Evolutionary conservation across 2,329 filamentous ascomycete genomes (phyloP).

Genomic region (Fusarium nygamai): DNA sequence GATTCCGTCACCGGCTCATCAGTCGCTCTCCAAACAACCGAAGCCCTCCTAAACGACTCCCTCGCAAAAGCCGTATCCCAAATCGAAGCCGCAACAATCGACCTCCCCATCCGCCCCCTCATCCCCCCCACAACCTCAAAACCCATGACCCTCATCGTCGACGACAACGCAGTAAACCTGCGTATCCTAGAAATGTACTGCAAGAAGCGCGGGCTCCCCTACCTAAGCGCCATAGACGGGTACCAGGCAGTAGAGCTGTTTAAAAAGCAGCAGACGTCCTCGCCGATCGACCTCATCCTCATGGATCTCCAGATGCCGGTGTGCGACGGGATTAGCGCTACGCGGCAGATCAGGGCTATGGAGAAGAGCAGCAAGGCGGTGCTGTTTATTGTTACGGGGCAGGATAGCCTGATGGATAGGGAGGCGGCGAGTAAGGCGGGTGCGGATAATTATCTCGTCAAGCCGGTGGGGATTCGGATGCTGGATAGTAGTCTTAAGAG

Average conservation of each 20-base stretch:
- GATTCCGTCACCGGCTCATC: not conserved
- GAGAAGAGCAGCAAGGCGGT: constrained; percentile 27
- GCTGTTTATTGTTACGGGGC: constrained; percentile 43
- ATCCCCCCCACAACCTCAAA: not conserved
- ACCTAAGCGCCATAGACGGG: constrained; percentile 55
- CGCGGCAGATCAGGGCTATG: constrained; percentile 37
- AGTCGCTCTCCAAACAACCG: not conserved
- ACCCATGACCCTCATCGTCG: constrained; percentile 52
- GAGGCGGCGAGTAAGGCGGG: constrained; percentile 29
- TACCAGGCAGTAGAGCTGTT: constrained; percentile 53
- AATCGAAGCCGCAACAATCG: not conserved
- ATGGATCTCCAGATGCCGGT: constrained; percentile 47
- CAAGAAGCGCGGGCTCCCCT: constrained; percentile 54
- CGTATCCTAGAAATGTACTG: constrained; percentile 60
- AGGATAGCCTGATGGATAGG: constrained; percentile 39
- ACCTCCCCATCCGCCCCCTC: not conserved
- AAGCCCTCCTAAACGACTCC: not conserved
- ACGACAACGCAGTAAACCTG: constrained; percentile 60
- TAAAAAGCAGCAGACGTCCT: constrained; percentile 25
- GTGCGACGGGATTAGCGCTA: constrained; percentile 44
- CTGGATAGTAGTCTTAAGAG: constrained; percentile 23
- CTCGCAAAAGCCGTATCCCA: not conserved
- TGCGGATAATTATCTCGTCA: constrained; percentile 41
- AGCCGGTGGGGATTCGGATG: constrained; percentile 36
- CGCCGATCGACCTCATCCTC: constrained; percentile 36